Evolutionary conservation across 495 filamentous ascomycete species (phyloP).

Genomic region (Lepidopterella palustris): DNA sequence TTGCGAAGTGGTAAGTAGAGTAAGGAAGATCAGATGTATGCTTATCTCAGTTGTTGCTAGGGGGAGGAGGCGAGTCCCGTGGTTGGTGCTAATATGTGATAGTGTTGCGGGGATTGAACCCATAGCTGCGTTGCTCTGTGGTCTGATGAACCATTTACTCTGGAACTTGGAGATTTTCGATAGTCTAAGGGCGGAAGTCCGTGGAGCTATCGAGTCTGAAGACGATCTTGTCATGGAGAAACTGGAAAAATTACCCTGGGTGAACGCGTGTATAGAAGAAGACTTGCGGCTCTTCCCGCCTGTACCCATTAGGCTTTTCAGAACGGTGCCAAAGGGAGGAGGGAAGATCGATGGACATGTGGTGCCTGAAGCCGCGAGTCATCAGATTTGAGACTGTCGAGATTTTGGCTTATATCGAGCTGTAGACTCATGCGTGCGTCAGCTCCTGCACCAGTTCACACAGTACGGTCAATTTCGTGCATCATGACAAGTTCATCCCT

Average conservation of each 20-base stretch:
- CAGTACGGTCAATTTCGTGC: conserved; percentile 26
- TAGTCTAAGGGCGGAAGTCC: conserved; percentile 24
- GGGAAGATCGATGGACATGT: conserved; percentile 35
- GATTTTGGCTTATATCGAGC: neutral
- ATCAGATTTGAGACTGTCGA: neutral
- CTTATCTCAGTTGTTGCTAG: too few species aligned
- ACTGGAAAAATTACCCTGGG: conserved; percentile 38
- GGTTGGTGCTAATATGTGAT: neutral
- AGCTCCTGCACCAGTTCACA: conserved; percentile 21
- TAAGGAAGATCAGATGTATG: too few species aligned
- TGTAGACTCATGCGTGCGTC: conserved; percentile 21
- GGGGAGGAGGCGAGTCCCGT: conserved; percentile 21
- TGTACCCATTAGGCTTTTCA: conserved; percentile 43
- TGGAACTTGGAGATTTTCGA: conserved; percentile 15
- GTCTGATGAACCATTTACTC: conserved; percentile 26
- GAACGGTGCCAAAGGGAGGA: conserved; percentile 43
- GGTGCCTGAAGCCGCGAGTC: conserved; percentile 34
- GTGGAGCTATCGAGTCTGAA: conserved; percentile 20
- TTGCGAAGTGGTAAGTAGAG: too few species aligned
- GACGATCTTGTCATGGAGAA: conserved; percentile 30
- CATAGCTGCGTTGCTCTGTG: conserved; percentile 30
- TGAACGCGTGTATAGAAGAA: conserved; percentile 47
- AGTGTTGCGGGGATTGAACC: conserved; percentile 37
- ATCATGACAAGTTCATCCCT: conserved; percentile 31
- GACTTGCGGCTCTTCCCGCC: conserved; percentile 49